These are phyloP conservation scores for Jamesozyma spencerorum DNA, from an alignment of 805 yeast species.

Conservation along the genomic window DNA sequence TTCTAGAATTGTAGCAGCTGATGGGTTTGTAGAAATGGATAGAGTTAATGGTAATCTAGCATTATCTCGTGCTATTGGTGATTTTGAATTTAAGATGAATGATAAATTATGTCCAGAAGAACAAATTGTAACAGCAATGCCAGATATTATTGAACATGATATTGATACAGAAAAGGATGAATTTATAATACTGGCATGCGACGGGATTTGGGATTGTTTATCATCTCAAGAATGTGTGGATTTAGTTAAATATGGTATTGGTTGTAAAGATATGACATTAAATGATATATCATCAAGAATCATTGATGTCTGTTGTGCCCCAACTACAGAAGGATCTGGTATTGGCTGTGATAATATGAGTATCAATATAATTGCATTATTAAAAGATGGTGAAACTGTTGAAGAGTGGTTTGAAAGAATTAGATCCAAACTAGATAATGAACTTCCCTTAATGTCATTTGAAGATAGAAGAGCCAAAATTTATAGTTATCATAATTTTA, in stretches of 20 bases:
- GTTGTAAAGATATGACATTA: slow-evolving; percentile 51
- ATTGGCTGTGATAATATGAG: slow-evolving; percentile 99
- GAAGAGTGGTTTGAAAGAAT: slow-evolving; percentile 57
- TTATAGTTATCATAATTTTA: slow-evolving; percentile 40
- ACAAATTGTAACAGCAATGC: slow-evolving; percentile 88
- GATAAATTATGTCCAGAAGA: slow-evolving; percentile 82
- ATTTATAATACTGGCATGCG: slow-evolving; percentile 89
- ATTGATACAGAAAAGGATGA: slow-evolving; percentile 63
- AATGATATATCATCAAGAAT: slow-evolving; percentile 74
- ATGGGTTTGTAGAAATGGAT: slow-evolving; percentile 94
- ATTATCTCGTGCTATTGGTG: slow-evolving; percentile 78
- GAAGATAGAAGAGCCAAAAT: slow-evolving; percentile 41
- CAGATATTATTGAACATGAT: slow-evolving; percentile 78
- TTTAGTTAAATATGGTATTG: slow-evolving; percentile 82
- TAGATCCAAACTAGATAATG: slow-evolving; percentile 35
- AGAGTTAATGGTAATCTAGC: slow-evolving; percentile 96
- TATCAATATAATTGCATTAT: slow-evolving; percentile 74
- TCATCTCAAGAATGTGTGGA: slow-evolving; percentile 89
- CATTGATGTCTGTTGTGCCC: slow-evolving; percentile 93
- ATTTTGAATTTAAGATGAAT: slow-evolving; percentile 69
- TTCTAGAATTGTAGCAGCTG: slow-evolving; percentile 88
- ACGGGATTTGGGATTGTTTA: slow-evolving; percentile 98
- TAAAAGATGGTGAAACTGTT: slow-evolving; percentile 40
- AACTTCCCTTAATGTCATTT: slow-evolving; percentile 30
- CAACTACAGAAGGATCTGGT: slow-evolving; percentile 84